Evolutionary conservation across 768 basidiomycete species (phyloP), one percentile per base, ranked within the genome.

Genomic region (Auricularia heimuer): DNA sequence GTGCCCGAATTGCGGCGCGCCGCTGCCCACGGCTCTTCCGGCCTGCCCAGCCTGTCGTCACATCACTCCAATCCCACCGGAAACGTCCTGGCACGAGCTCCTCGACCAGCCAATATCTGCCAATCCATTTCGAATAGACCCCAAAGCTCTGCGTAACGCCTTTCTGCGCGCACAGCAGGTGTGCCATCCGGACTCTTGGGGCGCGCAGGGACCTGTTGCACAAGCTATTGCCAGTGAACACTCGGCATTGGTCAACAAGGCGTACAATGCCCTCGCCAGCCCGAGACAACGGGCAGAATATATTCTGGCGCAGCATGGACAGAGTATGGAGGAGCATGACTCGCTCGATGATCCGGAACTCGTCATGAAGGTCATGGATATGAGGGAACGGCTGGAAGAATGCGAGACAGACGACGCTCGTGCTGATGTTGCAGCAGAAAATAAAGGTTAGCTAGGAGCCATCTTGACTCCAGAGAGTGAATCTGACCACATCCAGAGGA

Each of bases 131-230:
- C 74, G 79, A 16, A 75, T 98, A 54, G 85, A 94, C 71, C 70
- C 81, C 16, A 70, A 75, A 1, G 76, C 80, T 21, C 76, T 97
- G 65, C 87, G 85, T 73, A 76, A 78, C 42, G 80, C 82, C 35
- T 95, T 92, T 73, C 77, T 89, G 39, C 77, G 81, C 58, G 83
- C 89, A 3, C 94, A 96, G 71, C 80, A 85, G 24, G 77, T 84
- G 24, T 86, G 91, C 62, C 94, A 98, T 77, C 94, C 94, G 0
- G 94, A 98, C 73, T 80, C 85, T 12, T 96, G 90, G 88, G 82
- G 85, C 39, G 82, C 84, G 36, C 81, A 83, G 70, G 85, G 85
- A 64, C 65, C 88, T 87, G 76, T 78, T 65, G 81, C 84, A 65
- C 81, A 83, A 70, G 79, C 80, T 14, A 72, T 85, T 21, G 90